These are phyloP conservation scores for Mrakia gelida DNA, from an alignment of 768 basidiomycete genomes.

Conservation along the genomic window DNA sequence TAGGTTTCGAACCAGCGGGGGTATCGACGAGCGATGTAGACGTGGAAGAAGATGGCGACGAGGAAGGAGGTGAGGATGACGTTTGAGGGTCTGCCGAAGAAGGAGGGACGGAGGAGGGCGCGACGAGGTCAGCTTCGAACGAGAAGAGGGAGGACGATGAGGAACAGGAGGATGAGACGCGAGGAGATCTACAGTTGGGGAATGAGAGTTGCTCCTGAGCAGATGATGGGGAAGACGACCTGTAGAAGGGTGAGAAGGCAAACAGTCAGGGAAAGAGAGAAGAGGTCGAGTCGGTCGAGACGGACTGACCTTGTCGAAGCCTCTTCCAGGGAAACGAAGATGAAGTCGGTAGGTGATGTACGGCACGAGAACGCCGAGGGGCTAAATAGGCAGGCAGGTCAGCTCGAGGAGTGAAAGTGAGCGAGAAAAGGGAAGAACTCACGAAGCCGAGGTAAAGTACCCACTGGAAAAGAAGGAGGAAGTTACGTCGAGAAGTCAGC, in stretches of 20 bases:
- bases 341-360: slow-evolving; percentile 40
- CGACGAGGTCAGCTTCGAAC: no score
- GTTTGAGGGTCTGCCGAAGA: no score
- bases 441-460: slow-evolving; percentile 23
- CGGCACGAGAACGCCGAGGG: slow-evolving; percentile 41
- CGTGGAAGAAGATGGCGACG: background rate
- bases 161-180: slow-evolving; percentile 22
- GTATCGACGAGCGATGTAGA: background rate
- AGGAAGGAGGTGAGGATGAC: slow-evolving; percentile 25
- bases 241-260: background rate
- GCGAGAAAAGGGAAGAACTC: background rate
- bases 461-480: slow-evolving; percentile 19
- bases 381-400: slow-evolving; percentile 33
- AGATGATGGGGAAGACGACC: slow-evolving; percentile 44
- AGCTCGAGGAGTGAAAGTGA: slow-evolving; percentile 10
- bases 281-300: background rate
- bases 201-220: slow-evolving; percentile 42
- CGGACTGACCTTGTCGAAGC: slow-evolving; percentile 40
- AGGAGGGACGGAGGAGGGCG: no score
- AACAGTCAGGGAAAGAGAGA: background rate
- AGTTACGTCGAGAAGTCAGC: no score
- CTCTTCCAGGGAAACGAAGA: slow-evolving; percentile 39
- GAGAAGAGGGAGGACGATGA: background rate
- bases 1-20: slow-evolving; percentile 27
- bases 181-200: slow-evolving; percentile 43